These are phyloP conservation scores for Cercospora citrullina DNA, from an alignment of 2,329 filamentous ascomycete genomes.

Conservation along the genomic window DNA sequence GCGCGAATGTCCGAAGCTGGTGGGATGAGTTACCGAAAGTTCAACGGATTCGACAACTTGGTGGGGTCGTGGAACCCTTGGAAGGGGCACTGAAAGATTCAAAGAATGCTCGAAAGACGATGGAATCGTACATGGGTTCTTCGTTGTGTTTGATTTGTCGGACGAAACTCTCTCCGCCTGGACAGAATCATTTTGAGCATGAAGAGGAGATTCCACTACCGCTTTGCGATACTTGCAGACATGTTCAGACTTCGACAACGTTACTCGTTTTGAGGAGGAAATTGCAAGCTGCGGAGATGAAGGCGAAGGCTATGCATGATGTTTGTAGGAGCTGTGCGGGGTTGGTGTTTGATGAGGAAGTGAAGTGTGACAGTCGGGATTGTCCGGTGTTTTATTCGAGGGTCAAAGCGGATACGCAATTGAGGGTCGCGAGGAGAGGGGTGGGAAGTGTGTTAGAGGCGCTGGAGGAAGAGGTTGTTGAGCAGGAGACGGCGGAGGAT, in stretches of 20 bases:
- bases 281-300: slow-evolving; percentile 64
- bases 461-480: slow-evolving; percentile 39
- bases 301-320: slow-evolving; percentile 62
- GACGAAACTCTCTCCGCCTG: slow-evolving; percentile 52
- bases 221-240: slow-evolving; percentile 61
- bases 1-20: slow-evolving; percentile 86
- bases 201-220: slow-evolving; percentile 38
- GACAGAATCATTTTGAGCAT: neutral
- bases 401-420: slow-evolving; percentile 59
- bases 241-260: slow-evolving; percentile 56
- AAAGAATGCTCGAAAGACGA: slow-evolving; percentile 56
- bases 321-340: slow-evolving; percentile 81
- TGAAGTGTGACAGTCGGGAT: slow-evolving; percentile 86
- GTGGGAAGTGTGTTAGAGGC: slow-evolving; percentile 46
- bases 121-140: slow-evolving; percentile 91
- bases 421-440: slow-evolving; percentile 43
- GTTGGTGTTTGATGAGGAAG: slow-evolving; percentile 69
- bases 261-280: slow-evolving; percentile 64
- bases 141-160: slow-evolving; percentile 77
- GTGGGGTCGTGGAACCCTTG: slow-evolving; percentile 19
- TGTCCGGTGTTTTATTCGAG: slow-evolving; percentile 89
- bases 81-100: slow-evolving; percentile 28
- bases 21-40: slow-evolving; percentile 96
- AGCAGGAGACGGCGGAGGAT: slow-evolving; percentile 5
- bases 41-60: slow-evolving; percentile 69